Conservation (phyloP, 805 yeast species). For the Zygoascus ofunaensis region DNA sequence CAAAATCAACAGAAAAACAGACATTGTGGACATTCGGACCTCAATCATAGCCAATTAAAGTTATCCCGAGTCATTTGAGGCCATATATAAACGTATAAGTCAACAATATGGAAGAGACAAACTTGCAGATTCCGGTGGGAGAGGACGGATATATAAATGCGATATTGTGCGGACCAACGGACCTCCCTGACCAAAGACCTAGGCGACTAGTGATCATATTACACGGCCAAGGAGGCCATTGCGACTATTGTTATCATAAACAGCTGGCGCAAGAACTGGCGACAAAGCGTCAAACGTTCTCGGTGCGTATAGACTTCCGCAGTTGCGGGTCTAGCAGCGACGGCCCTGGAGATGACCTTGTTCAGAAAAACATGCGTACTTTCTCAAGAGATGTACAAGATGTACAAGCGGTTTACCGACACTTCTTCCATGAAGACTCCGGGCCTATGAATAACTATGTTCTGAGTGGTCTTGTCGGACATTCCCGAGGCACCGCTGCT, state of each 20-base stretch:
- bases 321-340: constrained; percentile 74
- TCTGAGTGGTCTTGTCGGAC: constrained; percentile 56
- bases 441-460: constrained; percentile 26
- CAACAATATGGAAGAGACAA: not conserved
- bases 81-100: too few species aligned
- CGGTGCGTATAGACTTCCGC: constrained; percentile 75
- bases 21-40: too few species aligned
- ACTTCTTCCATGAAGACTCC: constrained; percentile 17
- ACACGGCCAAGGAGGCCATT: constrained; percentile 87
- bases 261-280: constrained; percentile 53
- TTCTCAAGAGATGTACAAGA: constrained; percentile 62
- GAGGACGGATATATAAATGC: not conserved
- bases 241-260: constrained; percentile 67
- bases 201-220: constrained; percentile 43
- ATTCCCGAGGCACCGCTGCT: constrained; percentile 73
- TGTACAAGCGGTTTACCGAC: constrained; percentile 30
- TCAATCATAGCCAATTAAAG: too few species aligned
- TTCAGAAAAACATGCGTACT: constrained; percentile 22
- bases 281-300: constrained; percentile 47
- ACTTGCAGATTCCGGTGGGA: not conserved
- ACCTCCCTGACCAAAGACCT: constrained; percentile 9
- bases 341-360: constrained; percentile 24
- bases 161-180: constrained; percentile 6
- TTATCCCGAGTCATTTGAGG: too few species aligned
- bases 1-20: too few species aligned